Conservation (phyloP, 2,329 filamentous ascomycete species). For the Apiospora arundinis region DNA sequence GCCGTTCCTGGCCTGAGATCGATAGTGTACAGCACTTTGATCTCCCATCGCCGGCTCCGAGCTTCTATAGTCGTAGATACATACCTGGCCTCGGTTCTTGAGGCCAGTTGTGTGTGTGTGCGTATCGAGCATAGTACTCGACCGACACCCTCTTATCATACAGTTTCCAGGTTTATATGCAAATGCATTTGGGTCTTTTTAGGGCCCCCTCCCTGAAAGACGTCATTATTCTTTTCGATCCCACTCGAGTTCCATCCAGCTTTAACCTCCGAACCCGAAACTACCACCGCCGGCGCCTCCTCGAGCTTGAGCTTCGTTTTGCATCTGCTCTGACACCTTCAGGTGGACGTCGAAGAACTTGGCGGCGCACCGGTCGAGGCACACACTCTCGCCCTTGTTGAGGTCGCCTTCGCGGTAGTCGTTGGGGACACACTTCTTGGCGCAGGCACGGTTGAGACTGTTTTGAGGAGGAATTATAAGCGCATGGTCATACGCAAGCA, state of each 20-base stretch:
- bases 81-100: neutral
- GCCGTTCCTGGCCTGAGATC: conserved; percentile 4
- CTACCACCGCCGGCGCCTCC: conserved; percentile 57
- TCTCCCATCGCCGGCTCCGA: neutral
- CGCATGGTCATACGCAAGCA: neutral
- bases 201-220: neutral
- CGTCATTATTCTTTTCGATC: neutral
- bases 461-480: neutral
- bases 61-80: conserved; percentile 14
- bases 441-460: conserved; percentile 87
- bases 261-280: conserved; percentile 52
- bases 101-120: conserved; percentile 3
- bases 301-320: conserved; percentile 78
- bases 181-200: neutral
- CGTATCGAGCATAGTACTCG: neutral
- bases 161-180: neutral
- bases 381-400: conserved; percentile 98
- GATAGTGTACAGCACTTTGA: conserved; percentile 1
- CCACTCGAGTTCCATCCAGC: neutral
- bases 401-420: conserved; percentile 96
- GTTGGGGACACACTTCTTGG: conserved; percentile 89
- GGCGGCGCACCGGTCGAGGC: conserved; percentile 93
- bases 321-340: conserved; percentile 97
- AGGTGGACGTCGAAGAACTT: conserved; percentile 99
- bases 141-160: neutral